phyloP scores from a whole-genome alignment of 768 basidiomycete species.

The Paxillus involutus region DNA sequence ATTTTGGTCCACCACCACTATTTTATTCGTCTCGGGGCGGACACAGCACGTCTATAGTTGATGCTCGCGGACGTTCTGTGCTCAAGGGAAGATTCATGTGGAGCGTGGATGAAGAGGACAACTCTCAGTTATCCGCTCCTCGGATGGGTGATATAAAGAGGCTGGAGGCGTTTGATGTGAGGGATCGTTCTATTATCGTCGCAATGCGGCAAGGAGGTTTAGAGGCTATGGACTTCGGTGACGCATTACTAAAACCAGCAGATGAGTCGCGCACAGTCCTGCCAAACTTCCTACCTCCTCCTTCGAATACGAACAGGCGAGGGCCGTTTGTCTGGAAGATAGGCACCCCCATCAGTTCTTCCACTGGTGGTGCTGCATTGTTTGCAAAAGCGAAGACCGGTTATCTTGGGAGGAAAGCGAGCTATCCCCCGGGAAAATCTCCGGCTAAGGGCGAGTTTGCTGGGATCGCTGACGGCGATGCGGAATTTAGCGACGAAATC shows the following conservation, averaged over 20 bases:
- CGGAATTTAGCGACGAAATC: constrained; percentile 64
- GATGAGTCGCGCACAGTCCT: constrained; percentile 73
- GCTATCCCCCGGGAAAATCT: constrained; percentile 46
- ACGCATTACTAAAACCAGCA: constrained; percentile 76
- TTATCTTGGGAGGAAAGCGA: constrained; percentile 49
- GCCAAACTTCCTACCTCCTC: constrained; percentile 68
- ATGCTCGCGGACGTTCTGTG: constrained; percentile 82
- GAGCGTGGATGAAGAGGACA: constrained; percentile 63
- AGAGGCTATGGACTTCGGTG: constrained; percentile 77
- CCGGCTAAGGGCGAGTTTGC: constrained; percentile 53
- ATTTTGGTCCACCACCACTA: constrained; percentile 84
- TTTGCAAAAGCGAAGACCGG: constrained; percentile 41
- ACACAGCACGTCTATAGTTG: constrained; percentile 85
- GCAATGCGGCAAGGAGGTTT: constrained; percentile 87
- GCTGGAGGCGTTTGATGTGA: constrained; percentile 78
- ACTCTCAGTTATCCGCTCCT: constrained; percentile 33
- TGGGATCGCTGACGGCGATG: constrained; percentile 47
- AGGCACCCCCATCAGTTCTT: constrained; percentile 61
- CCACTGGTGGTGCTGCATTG: constrained; percentile 38
- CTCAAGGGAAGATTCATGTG: constrained; percentile 79
- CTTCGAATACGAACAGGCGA: constrained; percentile 64
- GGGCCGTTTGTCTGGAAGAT: constrained; percentile 83
- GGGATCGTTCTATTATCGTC: constrained; percentile 73
- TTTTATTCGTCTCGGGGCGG: constrained; percentile 90
- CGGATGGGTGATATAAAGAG: constrained; percentile 83